These are phyloP conservation scores for Austropuccinia psidii DNA, from an alignment of 1,284 basidiomycete species.

Conservation along the genomic window DNA sequence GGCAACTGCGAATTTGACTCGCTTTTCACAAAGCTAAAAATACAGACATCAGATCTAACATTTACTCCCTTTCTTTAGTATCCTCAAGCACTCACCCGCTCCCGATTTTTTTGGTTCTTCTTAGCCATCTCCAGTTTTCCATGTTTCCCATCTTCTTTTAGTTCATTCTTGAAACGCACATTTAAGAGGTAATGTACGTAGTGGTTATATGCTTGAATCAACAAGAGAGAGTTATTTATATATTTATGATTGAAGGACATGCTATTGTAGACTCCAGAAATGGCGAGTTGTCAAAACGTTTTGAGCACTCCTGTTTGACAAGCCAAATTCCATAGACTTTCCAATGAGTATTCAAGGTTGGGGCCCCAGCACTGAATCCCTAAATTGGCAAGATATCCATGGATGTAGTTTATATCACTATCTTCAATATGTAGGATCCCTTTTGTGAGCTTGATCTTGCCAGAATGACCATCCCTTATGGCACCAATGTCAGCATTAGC, in stretches of 20 bases:
- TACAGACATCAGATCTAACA: neutral
- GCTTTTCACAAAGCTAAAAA: neutral
- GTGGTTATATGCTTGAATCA: neutral
- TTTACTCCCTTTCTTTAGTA: too few relatives aligned
- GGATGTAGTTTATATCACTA: neutral
- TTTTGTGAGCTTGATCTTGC: neutral
- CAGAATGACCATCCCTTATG: neutral
- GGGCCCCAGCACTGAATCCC: conserved; percentile 21
- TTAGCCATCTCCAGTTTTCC: neutral
- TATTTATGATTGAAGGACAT: neutral
- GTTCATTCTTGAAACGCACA: neutral
- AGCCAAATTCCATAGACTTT: conserved; percentile 1
- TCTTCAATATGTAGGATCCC: neutral
- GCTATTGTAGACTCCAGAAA: neutral
- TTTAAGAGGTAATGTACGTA: neutral
- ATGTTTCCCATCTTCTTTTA: neutral
- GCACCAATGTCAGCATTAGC: neutral
- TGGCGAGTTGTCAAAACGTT: neutral
- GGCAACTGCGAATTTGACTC: neutral
- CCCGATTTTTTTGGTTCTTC: neutral
- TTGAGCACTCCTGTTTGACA: too few relatives aligned
- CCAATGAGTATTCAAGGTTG: neutral
- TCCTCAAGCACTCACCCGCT: neutral
- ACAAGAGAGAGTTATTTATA: neutral
- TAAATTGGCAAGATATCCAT: neutral